These are phyloP conservation scores for Phellinidium pouzarii DNA, from an alignment of 1,284 basidiomycete species.

Conservation along the genomic window DNA sequence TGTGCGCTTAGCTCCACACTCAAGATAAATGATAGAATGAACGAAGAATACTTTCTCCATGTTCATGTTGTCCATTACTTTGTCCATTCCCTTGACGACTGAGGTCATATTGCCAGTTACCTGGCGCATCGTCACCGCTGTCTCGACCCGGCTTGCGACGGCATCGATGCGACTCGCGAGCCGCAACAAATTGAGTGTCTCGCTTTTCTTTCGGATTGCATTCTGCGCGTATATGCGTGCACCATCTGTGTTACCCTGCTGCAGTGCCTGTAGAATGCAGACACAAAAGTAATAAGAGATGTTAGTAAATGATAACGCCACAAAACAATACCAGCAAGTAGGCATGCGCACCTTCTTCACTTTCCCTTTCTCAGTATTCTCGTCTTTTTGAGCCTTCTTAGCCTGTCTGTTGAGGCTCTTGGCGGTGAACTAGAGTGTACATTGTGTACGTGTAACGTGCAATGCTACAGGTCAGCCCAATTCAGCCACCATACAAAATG, in stretches of 20 bases:
- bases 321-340: background rate
- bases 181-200: constrained; percentile 84
- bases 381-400: constrained; percentile 94
- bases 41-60: constrained; percentile 71
- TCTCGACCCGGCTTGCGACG: constrained; percentile 94
- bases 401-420: constrained; percentile 89
- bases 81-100: constrained; percentile 98
- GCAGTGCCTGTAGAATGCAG: constrained; percentile 74
- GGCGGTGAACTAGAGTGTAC: constrained; percentile 85
- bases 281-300: background rate
- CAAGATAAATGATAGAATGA: background rate
- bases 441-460: background rate
- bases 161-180: constrained; percentile 92
- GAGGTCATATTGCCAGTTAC: constrained; percentile 94
- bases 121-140: constrained; percentile 97
- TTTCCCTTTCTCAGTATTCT: constrained; percentile 76
- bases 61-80: constrained; percentile 99
- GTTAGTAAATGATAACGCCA: background rate
- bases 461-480: background rate
- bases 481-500: constrained; percentile 16
- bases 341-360: constrained; percentile 73
- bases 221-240: constrained; percentile 99
- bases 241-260: constrained; percentile 95
- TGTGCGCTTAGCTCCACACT: constrained; percentile 7
- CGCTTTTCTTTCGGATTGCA: constrained; percentile 97